These are phyloP conservation scores for Hondaea fermentalgiana DNA, from an alignment of 108 stramenopile species.

Conservation along the genomic window DNA sequence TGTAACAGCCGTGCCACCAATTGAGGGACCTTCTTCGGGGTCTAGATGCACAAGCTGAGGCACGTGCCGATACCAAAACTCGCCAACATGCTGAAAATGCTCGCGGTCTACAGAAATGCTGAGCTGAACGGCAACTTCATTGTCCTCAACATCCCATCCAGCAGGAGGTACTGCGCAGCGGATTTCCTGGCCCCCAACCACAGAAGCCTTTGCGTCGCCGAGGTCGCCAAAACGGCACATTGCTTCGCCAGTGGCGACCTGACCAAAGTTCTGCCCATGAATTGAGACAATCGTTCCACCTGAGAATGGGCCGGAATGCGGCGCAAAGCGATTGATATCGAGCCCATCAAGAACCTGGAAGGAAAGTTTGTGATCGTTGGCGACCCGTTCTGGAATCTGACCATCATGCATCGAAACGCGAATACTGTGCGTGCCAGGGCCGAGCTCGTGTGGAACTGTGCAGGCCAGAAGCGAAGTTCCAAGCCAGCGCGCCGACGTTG, in stretches of 20 bases:
- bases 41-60: not conserved
- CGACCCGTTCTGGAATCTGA: not conserved
- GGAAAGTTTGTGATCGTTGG: not conserved
- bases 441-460: not conserved
- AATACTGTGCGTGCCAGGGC: not conserved
- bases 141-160: not conserved
- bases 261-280: slow-evolving; percentile 16
- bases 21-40: not conserved
- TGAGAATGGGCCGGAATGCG: slow-evolving; percentile 9
- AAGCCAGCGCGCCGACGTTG: not conserved
- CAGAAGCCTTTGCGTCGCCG: not conserved
- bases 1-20: not conserved
- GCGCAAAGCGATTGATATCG: not conserved
- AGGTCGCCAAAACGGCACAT: not conserved
- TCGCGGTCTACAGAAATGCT: not conserved
- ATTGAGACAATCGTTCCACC: slow-evolving; percentile 31
- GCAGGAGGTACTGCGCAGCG: not conserved
- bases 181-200: not conserved
- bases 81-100: not conserved
- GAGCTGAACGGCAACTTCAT: not conserved
- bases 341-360: not conserved
- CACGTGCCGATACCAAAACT: not conserved
- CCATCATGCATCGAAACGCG: not conserved
- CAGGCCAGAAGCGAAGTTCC: not conserved
- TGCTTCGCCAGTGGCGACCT: not conserved